Evolutionary conservation across 129 eudicot species (phyloP).

Genomic region (Arctium minus): DNA sequence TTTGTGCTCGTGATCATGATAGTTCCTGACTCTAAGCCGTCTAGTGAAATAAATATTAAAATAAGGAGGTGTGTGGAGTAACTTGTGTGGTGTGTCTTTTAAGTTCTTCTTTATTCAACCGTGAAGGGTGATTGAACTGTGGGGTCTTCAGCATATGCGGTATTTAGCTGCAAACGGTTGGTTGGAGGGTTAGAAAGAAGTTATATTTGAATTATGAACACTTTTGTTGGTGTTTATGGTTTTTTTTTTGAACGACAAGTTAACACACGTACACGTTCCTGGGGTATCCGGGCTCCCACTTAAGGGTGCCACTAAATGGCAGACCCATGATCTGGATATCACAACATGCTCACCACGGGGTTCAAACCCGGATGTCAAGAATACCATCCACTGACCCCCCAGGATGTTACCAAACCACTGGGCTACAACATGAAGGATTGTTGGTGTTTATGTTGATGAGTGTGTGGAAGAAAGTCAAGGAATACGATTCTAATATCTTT

Average conservation of each 20-base stretch:
- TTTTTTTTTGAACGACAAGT: no score
- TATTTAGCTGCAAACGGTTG: neutral
- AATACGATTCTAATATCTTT: constrained; percentile 9
- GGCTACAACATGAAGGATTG: neutral
- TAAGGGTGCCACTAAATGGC: no score
- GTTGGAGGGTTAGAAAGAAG: neutral
- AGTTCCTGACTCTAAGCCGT: neutral
- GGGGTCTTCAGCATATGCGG: neutral
- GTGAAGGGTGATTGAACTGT: neutral
- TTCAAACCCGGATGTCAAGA: no score
- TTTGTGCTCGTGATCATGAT: neutral
- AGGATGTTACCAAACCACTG: no score
- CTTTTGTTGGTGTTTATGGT: neutral
- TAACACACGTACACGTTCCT: no score
- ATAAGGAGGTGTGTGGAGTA: constrained; percentile 19
- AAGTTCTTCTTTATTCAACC: neutral
- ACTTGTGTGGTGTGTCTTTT: neutral
- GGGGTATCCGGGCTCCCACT: no score
- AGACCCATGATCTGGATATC: no score
- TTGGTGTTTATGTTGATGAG: neutral
- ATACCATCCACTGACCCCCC: no score
- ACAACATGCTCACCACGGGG: no score
- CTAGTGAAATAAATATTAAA: neutral
- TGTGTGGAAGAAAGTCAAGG: neutral
- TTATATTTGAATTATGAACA: neutral